phyloP scores from a whole-genome alignment of 2,329 filamentous ascomycete species.

The Drechslerella coelobrocha region DNA sequence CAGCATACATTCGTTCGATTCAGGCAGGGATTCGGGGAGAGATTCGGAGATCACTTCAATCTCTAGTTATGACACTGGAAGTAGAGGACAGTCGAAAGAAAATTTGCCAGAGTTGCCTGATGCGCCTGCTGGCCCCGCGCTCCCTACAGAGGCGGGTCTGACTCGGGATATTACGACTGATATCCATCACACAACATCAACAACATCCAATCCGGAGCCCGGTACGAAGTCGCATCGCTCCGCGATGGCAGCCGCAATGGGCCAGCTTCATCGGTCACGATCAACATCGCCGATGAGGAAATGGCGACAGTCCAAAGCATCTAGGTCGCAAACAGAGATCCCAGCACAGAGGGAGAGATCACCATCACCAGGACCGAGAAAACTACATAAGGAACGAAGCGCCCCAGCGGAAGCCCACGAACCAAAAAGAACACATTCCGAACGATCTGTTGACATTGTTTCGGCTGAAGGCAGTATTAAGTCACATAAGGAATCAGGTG shows the following conservation, averaged over 20 bases:
- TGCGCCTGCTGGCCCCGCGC: neutral
- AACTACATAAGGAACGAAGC: constrained; percentile 36
- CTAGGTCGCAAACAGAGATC: constrained; percentile 24
- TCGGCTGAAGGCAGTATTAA: constrained; percentile 48
- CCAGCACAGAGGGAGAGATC: constrained; percentile 11
- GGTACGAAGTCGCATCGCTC: constrained; percentile 30
- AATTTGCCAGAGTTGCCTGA: constrained; percentile 10
- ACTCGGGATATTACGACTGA: neutral
- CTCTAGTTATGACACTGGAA: constrained; percentile 33
- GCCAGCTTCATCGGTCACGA: constrained; percentile 29
- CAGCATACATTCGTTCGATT: constrained; percentile 38
- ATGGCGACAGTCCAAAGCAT: constrained; percentile 7
- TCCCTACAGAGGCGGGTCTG: neutral
- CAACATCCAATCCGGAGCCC: constrained; percentile 16
- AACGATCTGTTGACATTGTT: constrained; percentile 3
- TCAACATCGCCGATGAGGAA: constrained; percentile 39
- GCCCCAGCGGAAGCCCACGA: constrained; percentile 6
- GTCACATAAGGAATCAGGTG: constrained; percentile 56
- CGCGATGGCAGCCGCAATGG: constrained; percentile 33
- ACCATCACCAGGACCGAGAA: constrained; percentile 11
- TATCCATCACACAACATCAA: constrained; percentile 6
- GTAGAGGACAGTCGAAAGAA: constrained; percentile 9
- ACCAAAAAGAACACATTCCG: constrained; percentile 24
- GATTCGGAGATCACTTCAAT: constrained; percentile 44
- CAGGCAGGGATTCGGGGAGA: constrained; percentile 30